These are phyloP conservation scores for Tulasnella sp. DNA, from an alignment of 768 basidiomycete species.

Conservation along the genomic window DNA sequence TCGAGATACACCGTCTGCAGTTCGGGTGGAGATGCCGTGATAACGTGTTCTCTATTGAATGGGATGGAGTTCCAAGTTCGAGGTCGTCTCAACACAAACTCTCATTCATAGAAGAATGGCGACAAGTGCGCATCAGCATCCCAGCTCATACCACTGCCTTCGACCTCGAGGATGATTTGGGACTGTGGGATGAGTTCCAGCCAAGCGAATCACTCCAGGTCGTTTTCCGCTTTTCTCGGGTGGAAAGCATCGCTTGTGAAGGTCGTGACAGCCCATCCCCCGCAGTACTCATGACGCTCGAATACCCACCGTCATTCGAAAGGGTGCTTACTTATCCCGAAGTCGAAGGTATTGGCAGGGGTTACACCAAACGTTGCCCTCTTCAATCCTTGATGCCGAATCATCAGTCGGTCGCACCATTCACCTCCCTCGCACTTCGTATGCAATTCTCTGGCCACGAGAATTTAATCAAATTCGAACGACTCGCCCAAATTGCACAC, in stretches of 20 bases:
- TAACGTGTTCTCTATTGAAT: constrained; percentile 13
- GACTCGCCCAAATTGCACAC: constrained; percentile 8
- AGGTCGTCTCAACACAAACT: not conserved
- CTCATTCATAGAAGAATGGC: not conserved
- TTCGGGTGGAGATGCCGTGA: constrained; percentile 18
- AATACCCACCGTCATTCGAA: constrained; percentile 4
- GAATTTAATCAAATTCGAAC: not conserved
- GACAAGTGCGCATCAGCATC: not conserved
- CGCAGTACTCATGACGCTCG: constrained; percentile 1
- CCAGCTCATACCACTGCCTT: not conserved
- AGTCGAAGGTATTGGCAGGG: not conserved
- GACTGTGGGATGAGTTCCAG: too few relatives aligned
- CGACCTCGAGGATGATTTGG: not conserved
- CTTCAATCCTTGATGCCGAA: not conserved
- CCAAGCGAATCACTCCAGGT: too few relatives aligned
- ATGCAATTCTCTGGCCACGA: not conserved
- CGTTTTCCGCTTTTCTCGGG: not conserved
- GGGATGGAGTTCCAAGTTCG: not conserved
- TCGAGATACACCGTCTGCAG: not conserved
- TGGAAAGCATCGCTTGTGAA: not conserved
- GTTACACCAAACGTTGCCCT: not conserved
- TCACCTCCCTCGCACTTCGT: constrained; percentile 7
- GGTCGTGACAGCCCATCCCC: not conserved
- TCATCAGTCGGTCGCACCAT: constrained; percentile 5
- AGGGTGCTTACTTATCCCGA: not conserved